phyloP scores from a whole-genome alignment of 106 monocot species.

The Agapanthus africanus region DNA sequence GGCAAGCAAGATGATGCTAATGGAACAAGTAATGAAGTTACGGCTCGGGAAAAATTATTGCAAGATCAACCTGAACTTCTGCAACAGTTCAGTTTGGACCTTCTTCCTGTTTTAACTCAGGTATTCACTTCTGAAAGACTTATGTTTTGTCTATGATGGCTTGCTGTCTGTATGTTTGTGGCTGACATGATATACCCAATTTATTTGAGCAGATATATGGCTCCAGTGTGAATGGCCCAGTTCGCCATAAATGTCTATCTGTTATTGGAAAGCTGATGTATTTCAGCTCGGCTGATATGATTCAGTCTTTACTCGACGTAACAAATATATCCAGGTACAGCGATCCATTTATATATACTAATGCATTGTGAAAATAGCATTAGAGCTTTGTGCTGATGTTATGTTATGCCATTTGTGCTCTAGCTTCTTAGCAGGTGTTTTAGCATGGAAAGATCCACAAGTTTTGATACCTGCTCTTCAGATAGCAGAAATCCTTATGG shows the following conservation, averaged over 20 bases:
- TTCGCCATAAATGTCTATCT: constrained; percentile 87
- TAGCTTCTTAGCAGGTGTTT: constrained; percentile 92
- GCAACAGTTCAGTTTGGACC: constrained; percentile 83
- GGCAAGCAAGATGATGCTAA: constrained; percentile 44
- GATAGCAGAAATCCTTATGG: constrained; percentile 89
- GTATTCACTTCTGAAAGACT: constrained; percentile 23
- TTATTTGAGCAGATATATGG: constrained; percentile 60
- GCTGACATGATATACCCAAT: neutral
- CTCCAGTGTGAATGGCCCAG: constrained; percentile 86
- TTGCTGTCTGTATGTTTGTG: neutral
- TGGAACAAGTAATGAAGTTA: constrained; percentile 42
- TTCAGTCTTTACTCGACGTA: constrained; percentile 53
- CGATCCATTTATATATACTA: neutral
- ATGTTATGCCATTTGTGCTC: constrained; percentile 11
- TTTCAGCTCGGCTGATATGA: constrained; percentile 90
- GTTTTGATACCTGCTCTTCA: constrained; percentile 91
- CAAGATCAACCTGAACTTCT: constrained; percentile 93
- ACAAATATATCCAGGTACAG: constrained; percentile 90
- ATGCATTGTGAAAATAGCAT: neutral
- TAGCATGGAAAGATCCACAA: constrained; percentile 99
- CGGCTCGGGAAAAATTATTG: constrained; percentile 79
- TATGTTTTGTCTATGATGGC: constrained; percentile 2
- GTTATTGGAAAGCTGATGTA: constrained; percentile 91
- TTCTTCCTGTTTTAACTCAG: constrained; percentile 90
- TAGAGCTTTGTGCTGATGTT: neutral